A percentile compares a stretch with the other conserved stretches of the same genome.
Conservation (phyloP, 495 filamentous ascomycete species). For the Annulohypoxylon moriforme region DNA sequence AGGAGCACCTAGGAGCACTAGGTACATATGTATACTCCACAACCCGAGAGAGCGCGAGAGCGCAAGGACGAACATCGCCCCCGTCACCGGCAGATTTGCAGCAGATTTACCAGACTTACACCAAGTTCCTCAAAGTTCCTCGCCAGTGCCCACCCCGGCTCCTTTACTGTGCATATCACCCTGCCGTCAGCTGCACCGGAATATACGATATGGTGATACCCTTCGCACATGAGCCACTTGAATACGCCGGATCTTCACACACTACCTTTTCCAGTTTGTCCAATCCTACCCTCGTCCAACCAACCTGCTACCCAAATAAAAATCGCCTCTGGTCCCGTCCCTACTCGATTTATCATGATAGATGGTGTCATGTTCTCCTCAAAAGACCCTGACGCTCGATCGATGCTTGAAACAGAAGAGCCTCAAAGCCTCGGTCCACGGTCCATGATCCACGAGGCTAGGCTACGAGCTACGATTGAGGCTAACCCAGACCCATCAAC, state of each 20-base stretch:
- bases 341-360: constrained; percentile 14
- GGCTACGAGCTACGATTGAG: constrained; percentile 7
- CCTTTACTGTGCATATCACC: constrained; percentile 46
- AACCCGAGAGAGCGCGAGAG: constrained; percentile 36
- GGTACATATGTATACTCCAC: constrained; percentile 15
- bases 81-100: constrained; percentile 4
- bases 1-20: background rate
- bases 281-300: constrained; percentile 33
- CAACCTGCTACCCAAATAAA: constrained; percentile 33
- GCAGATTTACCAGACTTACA: constrained; percentile 31
- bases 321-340: constrained; percentile 26
- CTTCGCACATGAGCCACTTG: constrained; percentile 43
- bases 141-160: constrained; percentile 40
- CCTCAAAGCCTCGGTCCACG: constrained; percentile 29
- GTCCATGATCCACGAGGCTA: too few species aligned
- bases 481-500: constrained; percentile 11
- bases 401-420: constrained; percentile 28
- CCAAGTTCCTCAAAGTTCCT: constrained; percentile 25
- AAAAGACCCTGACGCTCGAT: constrained; percentile 6
- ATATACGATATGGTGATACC: constrained; percentile 46
- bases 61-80: constrained; percentile 2
- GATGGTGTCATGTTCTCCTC: constrained; percentile 36
- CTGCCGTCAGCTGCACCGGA: constrained; percentile 42
- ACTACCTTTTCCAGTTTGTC: constrained; percentile 30
- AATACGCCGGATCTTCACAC: constrained; percentile 40